Percentiles rank a stretch among this genome's conserved stretches.
Conservation (phyloP, 1,284 basidiomycete species). For the Serendipita sp. region DNA sequence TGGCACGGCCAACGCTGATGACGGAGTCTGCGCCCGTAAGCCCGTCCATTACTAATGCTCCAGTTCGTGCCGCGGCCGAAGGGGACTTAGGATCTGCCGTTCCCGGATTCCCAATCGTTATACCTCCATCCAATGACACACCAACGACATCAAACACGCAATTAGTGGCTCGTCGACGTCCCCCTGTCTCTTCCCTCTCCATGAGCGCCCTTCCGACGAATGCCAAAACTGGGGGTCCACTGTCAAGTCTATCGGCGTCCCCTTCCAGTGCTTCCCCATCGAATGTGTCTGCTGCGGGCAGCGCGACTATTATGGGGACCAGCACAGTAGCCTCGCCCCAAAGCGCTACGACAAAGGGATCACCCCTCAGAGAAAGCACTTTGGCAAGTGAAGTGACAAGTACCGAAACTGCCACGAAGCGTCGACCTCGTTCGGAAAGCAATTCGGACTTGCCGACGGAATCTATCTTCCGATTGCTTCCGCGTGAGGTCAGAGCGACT, state of each 20-base stretch:
- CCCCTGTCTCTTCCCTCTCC: neutral
- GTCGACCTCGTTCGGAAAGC: slow-evolving; percentile 28
- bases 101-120: neutral
- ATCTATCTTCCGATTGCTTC: slow-evolving; percentile 92
- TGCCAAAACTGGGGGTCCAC: neutral
- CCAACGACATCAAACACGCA: neutral
- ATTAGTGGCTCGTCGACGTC: neutral
- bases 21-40: slow-evolving; percentile 41
- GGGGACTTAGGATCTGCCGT: neutral
- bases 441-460: slow-evolving; percentile 39
- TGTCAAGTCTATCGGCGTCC: neutral
- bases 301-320: neutral
- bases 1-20: slow-evolving; percentile 54
- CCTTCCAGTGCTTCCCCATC: neutral
- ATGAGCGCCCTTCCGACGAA: neutral
- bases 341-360: neutral
- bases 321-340: neutral
- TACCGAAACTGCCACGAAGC: neutral
- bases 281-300: neutral
- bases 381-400: slow-evolving; percentile 2
- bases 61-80: neutral
- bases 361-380: slow-evolving; percentile 4
- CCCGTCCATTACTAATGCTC: slow-evolving; percentile 11
- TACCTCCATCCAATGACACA: neutral
- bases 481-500: slow-evolving; percentile 79